phyloP scores from a whole-genome alignment of 768 basidiomycete species.

The Porphyrellus cyaneotinctus region DNA sequence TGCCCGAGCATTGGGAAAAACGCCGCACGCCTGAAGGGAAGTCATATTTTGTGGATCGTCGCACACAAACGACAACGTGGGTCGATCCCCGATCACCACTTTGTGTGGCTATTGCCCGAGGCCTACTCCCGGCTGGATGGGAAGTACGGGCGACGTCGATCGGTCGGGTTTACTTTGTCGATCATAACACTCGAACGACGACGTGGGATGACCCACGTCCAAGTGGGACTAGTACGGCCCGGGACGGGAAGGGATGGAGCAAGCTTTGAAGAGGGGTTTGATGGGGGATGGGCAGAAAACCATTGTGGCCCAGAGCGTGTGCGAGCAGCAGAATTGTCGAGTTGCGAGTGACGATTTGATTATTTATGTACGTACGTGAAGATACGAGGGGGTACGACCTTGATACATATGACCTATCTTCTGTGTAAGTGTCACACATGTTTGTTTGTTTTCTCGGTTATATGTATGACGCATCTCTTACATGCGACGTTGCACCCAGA shows the following conservation, averaged over 20 bases:
- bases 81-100: slow-evolving; percentile 65
- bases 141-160: slow-evolving; percentile 88
- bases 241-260: not conserved
- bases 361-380: too few species aligned
- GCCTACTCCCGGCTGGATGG: slow-evolving; percentile 86
- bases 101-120: slow-evolving; percentile 50
- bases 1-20: slow-evolving; percentile 90
- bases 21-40: slow-evolving; percentile 81
- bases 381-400: too few species aligned
- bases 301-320: too few species aligned
- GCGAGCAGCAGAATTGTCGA: too few species aligned
- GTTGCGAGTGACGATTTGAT: too few species aligned
- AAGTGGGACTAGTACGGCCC: not conserved
- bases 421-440: too few species aligned
- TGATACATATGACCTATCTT: too few species aligned
- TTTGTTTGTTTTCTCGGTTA: too few species aligned
- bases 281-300: too few species aligned
- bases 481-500: too few species aligned
- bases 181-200: slow-evolving; percentile 84
- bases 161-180: slow-evolving; percentile 84
- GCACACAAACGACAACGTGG: slow-evolving; percentile 83
- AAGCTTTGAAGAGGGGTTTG: not conserved
- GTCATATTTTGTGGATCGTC: slow-evolving; percentile 71
- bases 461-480: too few species aligned
- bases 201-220: slow-evolving; percentile 89